Percentiles rank a stretch among this genome's conserved stretches.
phyloP scores from a whole-genome alignment of 345 rosid species.

The Populus tremula region DNA sequence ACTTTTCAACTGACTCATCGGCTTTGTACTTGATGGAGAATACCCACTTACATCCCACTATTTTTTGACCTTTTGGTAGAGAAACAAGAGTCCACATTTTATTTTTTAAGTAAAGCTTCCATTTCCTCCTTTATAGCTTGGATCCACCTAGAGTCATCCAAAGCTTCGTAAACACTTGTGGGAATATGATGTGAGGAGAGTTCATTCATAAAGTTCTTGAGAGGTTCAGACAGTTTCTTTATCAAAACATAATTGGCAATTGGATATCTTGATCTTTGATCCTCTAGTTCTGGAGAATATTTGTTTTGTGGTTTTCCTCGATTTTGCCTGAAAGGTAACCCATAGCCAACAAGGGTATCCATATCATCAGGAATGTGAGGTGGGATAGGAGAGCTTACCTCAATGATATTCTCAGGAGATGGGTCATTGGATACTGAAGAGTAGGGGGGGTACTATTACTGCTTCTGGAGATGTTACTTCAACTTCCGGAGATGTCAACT shows the following conservation, averaged over 20 bases:
- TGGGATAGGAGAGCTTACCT: neutral
- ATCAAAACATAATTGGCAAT: neutral
- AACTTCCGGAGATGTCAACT: too few relatives aligned
- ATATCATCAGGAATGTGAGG: neutral
- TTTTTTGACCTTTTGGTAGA: neutral
- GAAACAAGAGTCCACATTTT: neutral
- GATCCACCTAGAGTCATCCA: neutral
- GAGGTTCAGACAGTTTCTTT: neutral
- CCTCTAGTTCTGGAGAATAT: neutral
- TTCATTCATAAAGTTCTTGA: neutral
- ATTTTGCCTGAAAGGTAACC: neutral
- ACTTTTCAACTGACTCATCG: neutral
- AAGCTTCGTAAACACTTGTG: neutral
- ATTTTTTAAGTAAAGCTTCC: neutral
- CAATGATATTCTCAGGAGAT: neutral
- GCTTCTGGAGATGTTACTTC: neutral
- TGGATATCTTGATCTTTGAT: neutral
- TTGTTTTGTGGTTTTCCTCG: neutral
- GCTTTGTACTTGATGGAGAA: neutral
- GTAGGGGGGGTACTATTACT: neutral
- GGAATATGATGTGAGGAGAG: constrained; percentile 5
- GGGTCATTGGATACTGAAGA: too few relatives aligned
- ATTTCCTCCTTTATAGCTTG: constrained; percentile 10
- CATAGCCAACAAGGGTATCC: neutral
- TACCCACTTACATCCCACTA: neutral